These are phyloP conservation scores for Willaertia magna DNA, from an alignment of 208 protist genomes.

Conservation along the genomic window DNA sequence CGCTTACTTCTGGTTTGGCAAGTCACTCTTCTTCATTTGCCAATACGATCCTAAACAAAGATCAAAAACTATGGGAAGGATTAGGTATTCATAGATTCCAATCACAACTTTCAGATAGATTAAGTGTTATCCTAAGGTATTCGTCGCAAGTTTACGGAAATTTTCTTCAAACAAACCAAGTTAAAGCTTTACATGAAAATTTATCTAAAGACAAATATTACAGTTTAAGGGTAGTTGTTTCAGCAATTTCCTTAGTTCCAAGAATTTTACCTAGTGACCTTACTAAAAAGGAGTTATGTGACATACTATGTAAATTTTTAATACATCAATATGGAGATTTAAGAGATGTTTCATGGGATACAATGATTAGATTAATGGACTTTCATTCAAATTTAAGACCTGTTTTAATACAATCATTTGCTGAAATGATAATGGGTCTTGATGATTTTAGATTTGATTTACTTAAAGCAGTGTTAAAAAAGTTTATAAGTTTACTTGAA, in stretches of 20 bases:
- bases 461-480: not conserved
- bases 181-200: not conserved
- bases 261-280: not conserved
- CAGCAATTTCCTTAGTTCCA: not conserved
- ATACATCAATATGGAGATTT: slow-evolving; percentile 3
- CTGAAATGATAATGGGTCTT: not conserved
- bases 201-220: not conserved
- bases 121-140: not conserved
- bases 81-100: not conserved
- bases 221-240: not conserved
- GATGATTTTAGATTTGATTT: not conserved
- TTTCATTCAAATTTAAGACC: not conserved
- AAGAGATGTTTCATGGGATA: not conserved
- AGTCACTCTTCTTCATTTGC: not conserved
- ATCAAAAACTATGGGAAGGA: not conserved
- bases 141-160: not conserved
- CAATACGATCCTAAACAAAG: not conserved
- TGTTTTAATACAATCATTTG: not conserved
- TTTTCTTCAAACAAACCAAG: not conserved
- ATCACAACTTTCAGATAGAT: not conserved
- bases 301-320: not conserved
- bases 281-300: not conserved
- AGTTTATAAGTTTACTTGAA: not conserved
- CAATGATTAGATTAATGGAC: not conserved
- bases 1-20: not conserved